phyloP scores from a whole-genome alignment of 2,329 filamentous ascomycete species.

The Cytospora schulzeri region DNA sequence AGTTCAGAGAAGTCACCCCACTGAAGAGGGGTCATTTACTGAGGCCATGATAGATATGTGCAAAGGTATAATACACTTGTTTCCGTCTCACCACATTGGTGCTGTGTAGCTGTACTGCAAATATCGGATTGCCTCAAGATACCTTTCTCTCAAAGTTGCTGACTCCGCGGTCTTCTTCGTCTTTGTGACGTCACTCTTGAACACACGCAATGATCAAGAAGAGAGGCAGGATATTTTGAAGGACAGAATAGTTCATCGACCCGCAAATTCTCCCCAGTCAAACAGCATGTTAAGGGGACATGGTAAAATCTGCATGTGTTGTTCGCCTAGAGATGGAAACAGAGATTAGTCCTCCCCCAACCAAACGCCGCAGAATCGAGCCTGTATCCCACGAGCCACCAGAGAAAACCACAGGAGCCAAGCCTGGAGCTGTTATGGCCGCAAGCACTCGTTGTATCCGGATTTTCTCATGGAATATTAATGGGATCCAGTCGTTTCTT shows the following conservation, averaged over 20 bases:
- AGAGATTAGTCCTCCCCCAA: constrained; percentile 22
- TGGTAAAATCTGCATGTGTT: too few relatives aligned
- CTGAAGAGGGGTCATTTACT: constrained; percentile 40
- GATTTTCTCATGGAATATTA: constrained; percentile 35
- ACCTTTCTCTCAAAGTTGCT: background rate
- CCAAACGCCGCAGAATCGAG: constrained; percentile 10
- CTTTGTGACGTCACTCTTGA: constrained; percentile 13
- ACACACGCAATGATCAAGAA: background rate
- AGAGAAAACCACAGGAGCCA: background rate
- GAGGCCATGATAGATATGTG: background rate
- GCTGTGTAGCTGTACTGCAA: too few relatives aligned
- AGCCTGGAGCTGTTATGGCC: background rate
- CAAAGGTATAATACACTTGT: too few relatives aligned
- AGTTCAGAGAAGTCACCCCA: constrained; percentile 40
- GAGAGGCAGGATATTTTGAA: too few relatives aligned
- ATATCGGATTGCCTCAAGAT: too few relatives aligned
- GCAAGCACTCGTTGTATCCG: constrained; percentile 25
- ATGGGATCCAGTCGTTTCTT: constrained; percentile 32
- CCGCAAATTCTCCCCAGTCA: too few relatives aligned
- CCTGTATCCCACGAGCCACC: background rate
- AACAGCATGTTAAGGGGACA: too few relatives aligned
- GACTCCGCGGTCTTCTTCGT: background rate
- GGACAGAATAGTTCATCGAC: too few relatives aligned
- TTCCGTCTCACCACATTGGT: too few relatives aligned
- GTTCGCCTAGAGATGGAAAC: background rate